These are phyloP conservation scores for Gaeumannomyces sp. DNA, from an alignment of 2,329 filamentous ascomycete genomes.

Conservation along the genomic window DNA sequence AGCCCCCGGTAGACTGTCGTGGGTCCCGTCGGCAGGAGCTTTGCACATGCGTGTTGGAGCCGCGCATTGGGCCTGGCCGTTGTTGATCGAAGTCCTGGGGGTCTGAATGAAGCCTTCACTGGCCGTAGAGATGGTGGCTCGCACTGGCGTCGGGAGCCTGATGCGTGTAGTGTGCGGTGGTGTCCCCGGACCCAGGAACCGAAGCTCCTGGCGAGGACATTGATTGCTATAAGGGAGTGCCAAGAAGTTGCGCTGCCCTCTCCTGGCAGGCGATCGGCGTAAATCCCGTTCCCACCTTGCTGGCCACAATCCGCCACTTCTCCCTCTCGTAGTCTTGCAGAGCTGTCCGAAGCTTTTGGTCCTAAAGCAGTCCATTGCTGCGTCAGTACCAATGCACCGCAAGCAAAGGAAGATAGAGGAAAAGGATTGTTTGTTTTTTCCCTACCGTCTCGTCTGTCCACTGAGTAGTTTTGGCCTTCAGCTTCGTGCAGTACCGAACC, in stretches of 20 bases:
- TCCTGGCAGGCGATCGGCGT: slow-evolving; percentile 83
- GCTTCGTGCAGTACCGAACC: slow-evolving; percentile 89
- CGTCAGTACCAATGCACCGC: slow-evolving; percentile 3
- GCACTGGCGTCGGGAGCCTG: slow-evolving; percentile 17
- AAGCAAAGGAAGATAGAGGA: background rate
- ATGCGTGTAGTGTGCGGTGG: slow-evolving; percentile 32
- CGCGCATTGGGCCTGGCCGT: slow-evolving; percentile 1
- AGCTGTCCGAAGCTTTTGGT: slow-evolving; percentile 68
- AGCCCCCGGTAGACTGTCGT: background rate
- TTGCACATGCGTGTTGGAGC: background rate
- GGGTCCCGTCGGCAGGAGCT: background rate
- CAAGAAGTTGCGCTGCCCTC: slow-evolving; percentile 59
- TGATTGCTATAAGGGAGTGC: slow-evolving; percentile 49
- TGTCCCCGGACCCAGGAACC: slow-evolving; percentile 41
- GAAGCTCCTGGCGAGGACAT: slow-evolving; percentile 44
- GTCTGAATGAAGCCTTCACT: background rate
- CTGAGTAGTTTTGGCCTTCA: slow-evolving; percentile 87
- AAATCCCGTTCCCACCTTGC: slow-evolving; percentile 85
- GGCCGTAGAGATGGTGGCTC: background rate
- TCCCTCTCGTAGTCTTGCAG: slow-evolving; percentile 84
- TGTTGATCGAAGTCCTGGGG: background rate
- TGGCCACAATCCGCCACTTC: slow-evolving; percentile 86
- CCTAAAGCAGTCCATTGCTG: slow-evolving; percentile 38
- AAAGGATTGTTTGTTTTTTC: background rate
- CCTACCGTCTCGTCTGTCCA: slow-evolving; percentile 92